Conservation (phyloP, 2,329 filamentous ascomycete genomes). For the Alternaria hordeiaustralica region DNA sequence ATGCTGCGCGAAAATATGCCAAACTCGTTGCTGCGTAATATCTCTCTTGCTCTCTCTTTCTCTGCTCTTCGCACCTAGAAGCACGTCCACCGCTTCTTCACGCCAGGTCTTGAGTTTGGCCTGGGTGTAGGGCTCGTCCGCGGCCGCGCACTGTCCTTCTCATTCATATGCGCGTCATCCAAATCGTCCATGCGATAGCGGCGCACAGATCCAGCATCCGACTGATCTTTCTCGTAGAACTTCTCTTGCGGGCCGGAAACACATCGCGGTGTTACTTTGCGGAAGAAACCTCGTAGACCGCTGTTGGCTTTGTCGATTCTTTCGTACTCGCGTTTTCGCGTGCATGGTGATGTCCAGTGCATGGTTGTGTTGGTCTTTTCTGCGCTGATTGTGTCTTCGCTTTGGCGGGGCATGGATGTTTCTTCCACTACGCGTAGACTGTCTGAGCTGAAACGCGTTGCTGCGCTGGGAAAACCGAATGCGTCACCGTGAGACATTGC, state of each 20-base stretch:
- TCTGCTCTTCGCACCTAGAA: conserved; percentile 21
- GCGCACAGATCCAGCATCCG: conserved; percentile 46
- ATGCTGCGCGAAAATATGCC: conserved; percentile 8
- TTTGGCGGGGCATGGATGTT: conserved; percentile 20
- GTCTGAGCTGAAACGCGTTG: conserved; percentile 27
- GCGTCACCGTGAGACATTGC: conserved; percentile 27
- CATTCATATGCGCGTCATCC: conserved; percentile 17
- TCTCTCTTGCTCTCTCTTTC: neutral
- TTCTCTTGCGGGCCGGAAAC: conserved; percentile 40
- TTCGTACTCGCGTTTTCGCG: conserved; percentile 44
- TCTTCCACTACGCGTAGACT: conserved; percentile 19
- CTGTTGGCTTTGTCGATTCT: conserved; percentile 47
- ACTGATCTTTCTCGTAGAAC: conserved; percentile 47
- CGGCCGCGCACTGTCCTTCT: conserved; percentile 27
- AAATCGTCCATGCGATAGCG: conserved; percentile 45
- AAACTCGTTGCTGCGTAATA: conserved; percentile 5
- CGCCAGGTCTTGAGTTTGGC: conserved; percentile 1
- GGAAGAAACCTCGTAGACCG: conserved; percentile 44
- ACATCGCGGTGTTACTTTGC: conserved; percentile 41
- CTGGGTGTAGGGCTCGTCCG: conserved; percentile 19
- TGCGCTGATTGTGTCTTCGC: conserved; percentile 18
- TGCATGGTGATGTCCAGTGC: conserved; percentile 48
- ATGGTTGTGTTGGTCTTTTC: conserved; percentile 37
- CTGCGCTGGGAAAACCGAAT: conserved; percentile 9
- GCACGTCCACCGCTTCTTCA: conserved; percentile 36